Conservation (phyloP, 345 rosid species). For the Hibiscus trionum region DNA sequence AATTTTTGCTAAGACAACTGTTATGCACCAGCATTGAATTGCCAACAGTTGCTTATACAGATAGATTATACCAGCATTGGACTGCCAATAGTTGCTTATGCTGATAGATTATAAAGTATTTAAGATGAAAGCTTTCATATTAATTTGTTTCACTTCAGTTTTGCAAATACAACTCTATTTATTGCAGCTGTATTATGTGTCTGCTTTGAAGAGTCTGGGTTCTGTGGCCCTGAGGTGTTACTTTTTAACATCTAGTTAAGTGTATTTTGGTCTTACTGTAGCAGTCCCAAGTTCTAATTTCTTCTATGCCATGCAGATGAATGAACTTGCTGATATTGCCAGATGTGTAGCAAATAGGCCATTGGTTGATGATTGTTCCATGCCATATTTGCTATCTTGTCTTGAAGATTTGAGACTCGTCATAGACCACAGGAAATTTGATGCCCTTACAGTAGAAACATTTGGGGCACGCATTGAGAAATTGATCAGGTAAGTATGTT, state of each 20-base stretch:
- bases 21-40: not conserved
- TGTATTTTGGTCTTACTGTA: constrained; percentile 9
- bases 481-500: constrained; percentile 58
- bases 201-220: not conserved
- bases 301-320: constrained; percentile 53
- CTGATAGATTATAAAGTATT: too few species aligned
- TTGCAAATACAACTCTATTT: not conserved
- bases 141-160: not conserved
- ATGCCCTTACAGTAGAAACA: constrained; percentile 92
- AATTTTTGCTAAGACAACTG: not conserved
- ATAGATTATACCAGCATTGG: not conserved
- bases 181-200: not conserved
- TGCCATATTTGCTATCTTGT: constrained; percentile 61
- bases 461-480: constrained; percentile 93
- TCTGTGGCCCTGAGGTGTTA: not conserved
- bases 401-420: constrained; percentile 81
- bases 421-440: constrained; percentile 75
- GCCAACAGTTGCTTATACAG: not conserved
- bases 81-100: not conserved
- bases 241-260: not conserved
- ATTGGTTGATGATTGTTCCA: constrained; percentile 67
- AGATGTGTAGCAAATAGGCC: constrained; percentile 81
- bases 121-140: too few species aligned
- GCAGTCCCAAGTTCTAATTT: constrained; percentile 13
- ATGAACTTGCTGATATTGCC: constrained; percentile 96